Conservation (phyloP, 805 yeast genomes). For the Saccharomycopsis synnaedendra region DNA sequence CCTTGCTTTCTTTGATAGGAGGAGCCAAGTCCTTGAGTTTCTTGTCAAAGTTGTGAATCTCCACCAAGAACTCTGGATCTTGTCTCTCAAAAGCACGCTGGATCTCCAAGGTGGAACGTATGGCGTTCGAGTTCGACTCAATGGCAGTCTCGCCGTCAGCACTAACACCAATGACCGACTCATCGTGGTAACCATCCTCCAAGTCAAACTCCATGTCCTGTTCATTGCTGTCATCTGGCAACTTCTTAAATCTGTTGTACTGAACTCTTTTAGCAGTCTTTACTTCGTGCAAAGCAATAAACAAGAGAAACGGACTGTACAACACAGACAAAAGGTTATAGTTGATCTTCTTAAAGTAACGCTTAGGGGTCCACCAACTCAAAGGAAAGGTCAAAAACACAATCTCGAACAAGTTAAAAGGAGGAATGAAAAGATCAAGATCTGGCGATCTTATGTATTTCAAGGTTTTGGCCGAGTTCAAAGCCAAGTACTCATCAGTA, state of each 20-base stretch:
- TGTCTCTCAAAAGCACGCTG: slow-evolving; percentile 54
- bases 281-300: slow-evolving; percentile 55
- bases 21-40: slow-evolving; percentile 42
- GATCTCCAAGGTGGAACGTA: slow-evolving; percentile 22
- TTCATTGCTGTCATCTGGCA: slow-evolving; percentile 27
- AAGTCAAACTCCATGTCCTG: slow-evolving; percentile 23
- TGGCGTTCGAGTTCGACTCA: not conserved
- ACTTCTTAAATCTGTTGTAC: slow-evolving; percentile 25
- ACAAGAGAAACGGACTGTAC: slow-evolving; percentile 55
- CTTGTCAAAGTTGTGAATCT: slow-evolving; percentile 36
- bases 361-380: slow-evolving; percentile 26
- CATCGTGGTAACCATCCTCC: slow-evolving; percentile 23
- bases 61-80: slow-evolving; percentile 59
- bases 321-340: slow-evolving; percentile 49
- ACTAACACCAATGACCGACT: slow-evolving; percentile 20
- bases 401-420: slow-evolving; percentile 65
- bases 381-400: slow-evolving; percentile 31
- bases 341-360: slow-evolving; percentile 30
- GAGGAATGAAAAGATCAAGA: slow-evolving; percentile 74
- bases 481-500: slow-evolving; percentile 73
- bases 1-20: slow-evolving; percentile 45
- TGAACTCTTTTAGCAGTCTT: slow-evolving; percentile 38
- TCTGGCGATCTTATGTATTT: slow-evolving; percentile 86
- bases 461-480: slow-evolving; percentile 74
- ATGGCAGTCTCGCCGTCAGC: not conserved